Conservation (phyloP, 495 filamentous ascomycete species). For the Penicillium flavigenum region DNA sequence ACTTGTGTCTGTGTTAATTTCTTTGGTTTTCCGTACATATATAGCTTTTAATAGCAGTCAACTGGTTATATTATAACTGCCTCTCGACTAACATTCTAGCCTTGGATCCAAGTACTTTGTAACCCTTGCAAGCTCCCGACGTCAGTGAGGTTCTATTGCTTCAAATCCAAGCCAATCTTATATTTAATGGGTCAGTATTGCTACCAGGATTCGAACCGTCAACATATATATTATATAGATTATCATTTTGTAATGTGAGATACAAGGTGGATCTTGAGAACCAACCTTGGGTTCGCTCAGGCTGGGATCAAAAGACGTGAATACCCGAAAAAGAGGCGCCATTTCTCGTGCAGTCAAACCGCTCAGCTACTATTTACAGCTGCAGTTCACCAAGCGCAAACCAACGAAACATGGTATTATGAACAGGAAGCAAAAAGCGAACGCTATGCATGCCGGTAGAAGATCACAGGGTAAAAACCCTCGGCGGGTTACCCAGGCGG, state of each 20-base stretch:
- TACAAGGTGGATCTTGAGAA: background rate
- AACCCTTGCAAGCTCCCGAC: background rate
- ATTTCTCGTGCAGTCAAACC: background rate
- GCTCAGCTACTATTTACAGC: background rate
- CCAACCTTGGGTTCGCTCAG: background rate
- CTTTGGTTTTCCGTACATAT: no score
- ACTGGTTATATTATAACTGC: no score
- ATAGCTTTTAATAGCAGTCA: no score
- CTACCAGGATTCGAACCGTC: background rate
- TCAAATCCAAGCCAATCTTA: background rate
- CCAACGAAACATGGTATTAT: background rate
- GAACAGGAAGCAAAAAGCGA: background rate
- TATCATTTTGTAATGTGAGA: background rate
- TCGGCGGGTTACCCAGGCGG: slow-evolving; percentile 59
- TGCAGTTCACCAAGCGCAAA: background rate
- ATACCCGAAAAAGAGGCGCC: background rate
- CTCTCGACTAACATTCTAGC: no score
- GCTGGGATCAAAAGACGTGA: background rate
- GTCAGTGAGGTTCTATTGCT: background rate
- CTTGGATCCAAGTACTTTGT: no score
- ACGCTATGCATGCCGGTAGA: slow-evolving; percentile 9
- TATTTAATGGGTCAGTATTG: background rate
- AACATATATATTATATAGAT: background rate
- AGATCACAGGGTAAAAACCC: slow-evolving; percentile 53
- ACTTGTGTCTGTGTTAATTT: no score